These are phyloP conservation scores for Raphanus hybrid DNA, from an alignment of 441 rosid genomes.

Conservation along the genomic window DNA sequence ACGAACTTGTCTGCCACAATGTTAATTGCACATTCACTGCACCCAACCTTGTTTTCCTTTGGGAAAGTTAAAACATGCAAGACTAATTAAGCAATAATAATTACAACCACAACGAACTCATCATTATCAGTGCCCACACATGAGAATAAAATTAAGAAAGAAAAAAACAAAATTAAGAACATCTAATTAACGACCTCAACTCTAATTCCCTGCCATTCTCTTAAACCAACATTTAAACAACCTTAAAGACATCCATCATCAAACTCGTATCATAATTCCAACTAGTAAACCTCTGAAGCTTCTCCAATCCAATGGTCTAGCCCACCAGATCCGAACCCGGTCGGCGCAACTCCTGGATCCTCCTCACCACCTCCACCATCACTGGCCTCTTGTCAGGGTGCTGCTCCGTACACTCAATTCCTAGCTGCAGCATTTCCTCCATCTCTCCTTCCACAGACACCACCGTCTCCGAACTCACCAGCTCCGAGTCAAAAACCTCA, in stretches of 20 bases:
- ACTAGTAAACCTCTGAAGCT: conserved; percentile 40
- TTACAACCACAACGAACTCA: conserved; percentile 36
- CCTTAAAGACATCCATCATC: not conserved
- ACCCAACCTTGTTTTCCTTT: not conserved
- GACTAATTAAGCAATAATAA: conserved; percentile 32
- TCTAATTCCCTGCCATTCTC: conserved; percentile 39
- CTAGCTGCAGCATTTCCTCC: conserved; percentile 88
- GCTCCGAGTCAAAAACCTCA: conserved; percentile 90
- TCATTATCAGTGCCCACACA: conserved; percentile 41
- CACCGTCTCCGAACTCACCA: conserved; percentile 63
- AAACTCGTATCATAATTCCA: conserved; percentile 28
- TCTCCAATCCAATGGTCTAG: conserved; percentile 40
- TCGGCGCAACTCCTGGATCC: conserved; percentile 61
- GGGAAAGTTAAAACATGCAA: conserved; percentile 11
- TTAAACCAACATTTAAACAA: conserved; percentile 34
- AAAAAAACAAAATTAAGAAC: conserved; percentile 10
- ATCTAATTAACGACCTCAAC: conserved; percentile 33
- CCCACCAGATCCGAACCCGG: conserved; percentile 44
- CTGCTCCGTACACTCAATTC: conserved; percentile 84
- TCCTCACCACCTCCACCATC: conserved; percentile 64
- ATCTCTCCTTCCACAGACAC: conserved; percentile 65
- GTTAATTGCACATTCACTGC: not conserved
- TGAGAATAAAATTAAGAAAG: not conserved
- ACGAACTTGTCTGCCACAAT: conserved; percentile 1
- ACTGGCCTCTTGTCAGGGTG: conserved; percentile 87